Base-by-base conservation (phyloP, 352 stramenopile genomes). In the Thraustotheca clavata region DNA sequence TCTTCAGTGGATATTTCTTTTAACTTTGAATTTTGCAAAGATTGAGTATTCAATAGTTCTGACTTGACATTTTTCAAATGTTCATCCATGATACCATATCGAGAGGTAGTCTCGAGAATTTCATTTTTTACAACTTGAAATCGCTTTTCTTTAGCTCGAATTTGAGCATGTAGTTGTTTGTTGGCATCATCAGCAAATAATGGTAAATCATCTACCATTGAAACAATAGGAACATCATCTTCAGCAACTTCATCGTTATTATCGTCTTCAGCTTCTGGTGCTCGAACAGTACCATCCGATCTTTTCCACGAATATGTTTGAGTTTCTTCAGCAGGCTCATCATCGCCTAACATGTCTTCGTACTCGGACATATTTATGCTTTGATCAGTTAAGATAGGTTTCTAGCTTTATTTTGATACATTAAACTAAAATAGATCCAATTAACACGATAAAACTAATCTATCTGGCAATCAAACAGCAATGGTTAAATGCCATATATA, bases 21-120 rank as follows among this genome's bases (percentile, higher is more conserved):
- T 33, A 87, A 75, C 63, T 98, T 98, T 27, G 95, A 89, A 35
- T 72, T 81, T 32, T 97, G 75, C 11, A 98, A 71, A 40, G 86
- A 86, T 71, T 98, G 94, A 1, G 95, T 98, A 70, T 98, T 88
- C 46, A 94, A 66, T 3, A 98, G 77, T 70, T 99, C 95, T 66
- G 98, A 89, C 70, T 95, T 88, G 34, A 99, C 90, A 60, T 97
- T 98, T 70, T 97, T 97, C 41, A 98, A 68, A 70, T 98, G 95
- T 73, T 98, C 95, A 9, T 84, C 86, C 87, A 98, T 98, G 49
- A 98, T 91, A 57, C 87, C 75, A 22, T 97, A 79, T n/a, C 95
- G 89, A 35, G 95, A 93, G 48, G 74, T 60, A 40, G 90, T 88
- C 68, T 98, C 90, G 1, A 55, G 33, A 31, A 95, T 78, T 43